These are phyloP conservation scores for Neurospora cerealis DNA, from an alignment of 495 filamentous ascomycete genomes.

Conservation along the genomic window DNA sequence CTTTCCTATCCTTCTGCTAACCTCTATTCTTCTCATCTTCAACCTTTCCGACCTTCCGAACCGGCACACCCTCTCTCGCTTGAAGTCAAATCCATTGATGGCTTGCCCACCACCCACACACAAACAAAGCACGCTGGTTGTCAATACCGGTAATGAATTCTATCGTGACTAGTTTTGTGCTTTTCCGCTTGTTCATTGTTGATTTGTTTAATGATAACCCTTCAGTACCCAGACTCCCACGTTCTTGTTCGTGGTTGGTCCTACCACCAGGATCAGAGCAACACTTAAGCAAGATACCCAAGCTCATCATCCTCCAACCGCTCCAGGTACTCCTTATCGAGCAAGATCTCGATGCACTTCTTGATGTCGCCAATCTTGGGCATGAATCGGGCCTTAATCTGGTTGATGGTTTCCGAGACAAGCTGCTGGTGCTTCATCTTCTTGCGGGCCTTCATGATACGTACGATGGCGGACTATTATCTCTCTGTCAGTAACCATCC, in stretches of 20 bases:
- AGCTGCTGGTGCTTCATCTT: conserved; percentile 93
- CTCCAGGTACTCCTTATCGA: conserved; percentile 99
- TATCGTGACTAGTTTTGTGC: no score
- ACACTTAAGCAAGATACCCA: conserved; percentile 67
- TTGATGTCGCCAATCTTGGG: conserved; percentile 95
- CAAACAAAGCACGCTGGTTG: no score
- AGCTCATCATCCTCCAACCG: conserved; percentile 88
- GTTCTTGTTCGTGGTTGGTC: background rate
- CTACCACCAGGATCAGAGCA: background rate
- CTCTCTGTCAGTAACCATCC: background rate
- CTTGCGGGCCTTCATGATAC: conserved; percentile 99
- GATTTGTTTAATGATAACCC: no score
- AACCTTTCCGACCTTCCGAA: no score
- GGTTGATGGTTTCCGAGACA: conserved; percentile 86
- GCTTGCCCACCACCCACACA: no score
- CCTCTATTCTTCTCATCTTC: no score
- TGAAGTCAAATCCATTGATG: no score
- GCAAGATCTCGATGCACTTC: conserved; percentile 96
- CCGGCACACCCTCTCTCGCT: no score
- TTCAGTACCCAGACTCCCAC: no score
- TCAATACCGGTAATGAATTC: no score
- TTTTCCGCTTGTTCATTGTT: no score
- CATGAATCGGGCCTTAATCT: conserved; percentile 88
- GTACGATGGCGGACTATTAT: conserved; percentile 84
- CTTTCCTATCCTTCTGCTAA: no score